phyloP scores from a whole-genome alignment of 345 rosid species.

The Pugionium dolabratum region DNA sequence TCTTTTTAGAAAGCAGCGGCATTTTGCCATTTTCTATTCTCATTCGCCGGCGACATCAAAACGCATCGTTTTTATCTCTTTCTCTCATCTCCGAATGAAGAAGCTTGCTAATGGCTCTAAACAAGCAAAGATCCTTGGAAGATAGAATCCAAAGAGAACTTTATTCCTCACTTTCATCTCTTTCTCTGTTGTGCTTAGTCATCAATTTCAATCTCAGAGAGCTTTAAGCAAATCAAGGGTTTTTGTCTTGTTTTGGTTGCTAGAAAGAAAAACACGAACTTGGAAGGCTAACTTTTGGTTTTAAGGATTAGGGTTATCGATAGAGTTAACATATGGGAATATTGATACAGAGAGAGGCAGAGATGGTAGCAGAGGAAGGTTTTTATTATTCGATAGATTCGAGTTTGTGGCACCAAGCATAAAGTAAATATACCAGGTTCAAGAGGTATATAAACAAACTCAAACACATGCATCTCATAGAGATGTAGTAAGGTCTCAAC shows the following conservation, averaged over 20 bases:
- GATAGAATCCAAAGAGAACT: background rate
- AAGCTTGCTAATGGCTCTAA: background rate
- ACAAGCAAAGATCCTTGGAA: background rate
- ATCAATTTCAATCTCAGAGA: background rate
- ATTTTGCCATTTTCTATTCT: slow-evolving; percentile 3
- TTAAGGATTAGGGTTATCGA: background rate
- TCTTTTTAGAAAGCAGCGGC: too few relatives aligned
- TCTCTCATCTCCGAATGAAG: background rate
- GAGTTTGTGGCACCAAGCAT: slow-evolving; percentile 20
- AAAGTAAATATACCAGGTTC: slow-evolving; percentile 17
- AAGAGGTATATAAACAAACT: slow-evolving; percentile 31
- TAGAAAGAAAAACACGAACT: background rate
- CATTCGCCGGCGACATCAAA: slow-evolving; percentile 14
- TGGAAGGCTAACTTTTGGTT: background rate
- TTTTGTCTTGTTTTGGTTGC: background rate
- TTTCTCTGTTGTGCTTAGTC: background rate
- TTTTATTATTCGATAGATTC: slow-evolving; percentile 1
- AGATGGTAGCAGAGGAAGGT: background rate
- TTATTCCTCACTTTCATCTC: background rate
- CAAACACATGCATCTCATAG: slow-evolving; percentile 19
- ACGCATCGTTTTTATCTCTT: slow-evolving; percentile 10
- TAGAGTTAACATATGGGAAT: background rate
- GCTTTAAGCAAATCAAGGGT: background rate
- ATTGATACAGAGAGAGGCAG: background rate
- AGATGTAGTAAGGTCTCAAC: slow-evolving; percentile 20